A percentile compares a stretch with the other conserved stretches of the same genome.
These are phyloP conservation scores for Mucor racemosus DNA, from an alignment of 371 early-diverging fungal species.

Conservation along the genomic window DNA sequence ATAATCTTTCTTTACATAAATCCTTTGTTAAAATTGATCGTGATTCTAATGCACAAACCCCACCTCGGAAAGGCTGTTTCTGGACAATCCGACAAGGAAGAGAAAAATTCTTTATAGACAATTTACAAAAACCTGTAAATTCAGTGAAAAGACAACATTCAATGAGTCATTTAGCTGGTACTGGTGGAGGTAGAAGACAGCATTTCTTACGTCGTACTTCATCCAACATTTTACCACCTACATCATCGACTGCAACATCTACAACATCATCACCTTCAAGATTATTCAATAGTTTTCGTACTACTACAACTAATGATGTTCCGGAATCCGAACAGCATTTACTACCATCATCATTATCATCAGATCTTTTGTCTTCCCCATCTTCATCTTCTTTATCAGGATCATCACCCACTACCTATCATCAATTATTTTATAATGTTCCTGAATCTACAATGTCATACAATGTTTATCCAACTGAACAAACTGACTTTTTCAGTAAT, in stretches of 20 bases:
- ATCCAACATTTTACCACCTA: background rate
- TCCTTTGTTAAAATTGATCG: slow-evolving; percentile 41
- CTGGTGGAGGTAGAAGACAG: background rate
- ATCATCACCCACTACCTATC: slow-evolving; percentile 15
- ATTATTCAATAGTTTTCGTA: slow-evolving; percentile 9
- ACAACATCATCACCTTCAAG: slow-evolving; percentile 8
- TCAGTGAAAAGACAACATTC: slow-evolving; percentile 13
- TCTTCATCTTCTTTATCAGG: slow-evolving; percentile 10
- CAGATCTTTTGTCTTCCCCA: slow-evolving; percentile 16
- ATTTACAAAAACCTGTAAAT: slow-evolving; percentile 25
- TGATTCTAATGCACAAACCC: slow-evolving; percentile 21
- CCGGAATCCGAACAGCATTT: slow-evolving; percentile 25
- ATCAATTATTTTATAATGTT: slow-evolving; percentile 19
- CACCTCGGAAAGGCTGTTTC: slow-evolving; percentile 39
- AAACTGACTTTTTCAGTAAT: slow-evolving; percentile 7
- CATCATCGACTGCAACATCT: background rate
- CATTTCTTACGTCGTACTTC: slow-evolving; percentile 13
- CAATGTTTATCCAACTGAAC: slow-evolving; percentile 25
- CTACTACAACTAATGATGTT: slow-evolving; percentile 1
- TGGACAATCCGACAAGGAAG: slow-evolving; percentile 55
- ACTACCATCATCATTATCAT: slow-evolving; percentile 19
- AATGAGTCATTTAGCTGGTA: slow-evolving; percentile 1
- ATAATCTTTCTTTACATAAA: slow-evolving; percentile 93
- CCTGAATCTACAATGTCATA: slow-evolving; percentile 23
- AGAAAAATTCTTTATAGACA: slow-evolving; percentile 39